Evolutionary conservation across 306 rosid genomes (phyloP).

Genomic region (Mucuna pruriens): DNA sequence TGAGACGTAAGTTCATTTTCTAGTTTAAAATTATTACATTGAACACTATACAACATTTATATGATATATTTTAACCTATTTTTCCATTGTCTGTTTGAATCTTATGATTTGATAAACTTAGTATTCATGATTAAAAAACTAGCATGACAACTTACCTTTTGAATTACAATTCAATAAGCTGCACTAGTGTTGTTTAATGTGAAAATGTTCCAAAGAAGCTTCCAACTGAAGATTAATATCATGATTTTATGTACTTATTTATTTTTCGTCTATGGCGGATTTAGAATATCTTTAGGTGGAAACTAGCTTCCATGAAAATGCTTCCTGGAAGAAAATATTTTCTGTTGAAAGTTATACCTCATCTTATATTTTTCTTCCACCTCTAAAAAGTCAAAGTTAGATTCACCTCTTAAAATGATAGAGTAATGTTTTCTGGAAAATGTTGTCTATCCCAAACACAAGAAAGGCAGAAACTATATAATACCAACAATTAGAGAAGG

Average conservation of each 20-base stretch:
- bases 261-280: constrained; percentile 6
- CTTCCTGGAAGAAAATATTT: background rate
- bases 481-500: constrained; percentile 1
- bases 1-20: background rate
- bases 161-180: background rate
- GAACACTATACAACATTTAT: background rate
- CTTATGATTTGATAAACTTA: background rate
- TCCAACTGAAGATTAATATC: constrained; percentile 27
- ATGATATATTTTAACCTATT: background rate
- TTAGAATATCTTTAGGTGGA: background rate
- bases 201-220: constrained; percentile 9
- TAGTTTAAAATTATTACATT: background rate
- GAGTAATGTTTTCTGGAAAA: constrained; percentile 2
- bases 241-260: constrained; percentile 3
- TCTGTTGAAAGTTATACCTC: background rate
- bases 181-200: background rate
- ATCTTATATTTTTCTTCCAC: background rate
- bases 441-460: constrained; percentile 6
- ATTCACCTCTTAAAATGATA: background rate
- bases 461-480: constrained; percentile 30
- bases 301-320: background rate
- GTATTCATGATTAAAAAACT: background rate
- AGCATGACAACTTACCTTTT: background rate
- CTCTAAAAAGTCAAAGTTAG: background rate
- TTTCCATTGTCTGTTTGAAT: background rate